Evolutionary conservation across 805 yeast species (phyloP).

Genomic region (Brettanomyces custersianus): DNA sequence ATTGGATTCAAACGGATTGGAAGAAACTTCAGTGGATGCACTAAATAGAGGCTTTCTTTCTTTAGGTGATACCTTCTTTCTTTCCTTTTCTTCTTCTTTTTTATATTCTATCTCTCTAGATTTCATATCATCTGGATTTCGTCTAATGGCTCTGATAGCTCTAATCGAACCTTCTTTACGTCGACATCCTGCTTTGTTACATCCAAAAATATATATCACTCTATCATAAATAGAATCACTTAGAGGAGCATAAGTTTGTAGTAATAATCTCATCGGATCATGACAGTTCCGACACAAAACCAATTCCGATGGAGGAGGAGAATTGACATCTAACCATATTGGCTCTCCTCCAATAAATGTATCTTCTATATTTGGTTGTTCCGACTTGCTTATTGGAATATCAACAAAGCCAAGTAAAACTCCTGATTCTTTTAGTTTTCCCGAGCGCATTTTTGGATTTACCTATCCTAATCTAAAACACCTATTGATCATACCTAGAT

Average conservation of each 20-base stretch:
- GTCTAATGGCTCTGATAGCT: constrained; percentile 67
- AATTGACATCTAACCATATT: constrained; percentile 55
- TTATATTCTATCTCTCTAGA: constrained; percentile 30
- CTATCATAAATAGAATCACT: constrained; percentile 70
- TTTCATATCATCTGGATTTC: constrained; percentile 43
- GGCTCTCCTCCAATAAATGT: constrained; percentile 79
- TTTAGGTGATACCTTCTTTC: constrained; percentile 33
- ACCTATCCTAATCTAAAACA: background rate
- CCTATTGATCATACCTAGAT: background rate
- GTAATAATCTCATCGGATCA: constrained; percentile 50
- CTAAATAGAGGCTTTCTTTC: constrained; percentile 24
- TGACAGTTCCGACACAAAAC: constrained; percentile 62
- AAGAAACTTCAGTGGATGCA: constrained; percentile 15
- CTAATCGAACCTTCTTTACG: constrained; percentile 62
- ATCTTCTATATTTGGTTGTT: constrained; percentile 44
- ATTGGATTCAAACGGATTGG: constrained; percentile 11
- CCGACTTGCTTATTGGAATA: constrained; percentile 42
- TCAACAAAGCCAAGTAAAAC: constrained; percentile 61
- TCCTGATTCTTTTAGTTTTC: constrained; percentile 14
- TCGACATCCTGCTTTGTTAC: constrained; percentile 56
- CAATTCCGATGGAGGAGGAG: constrained; percentile 45
- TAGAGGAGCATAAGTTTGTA: constrained; percentile 78
- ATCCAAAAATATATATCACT: constrained; percentile 70
- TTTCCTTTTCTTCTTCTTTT: constrained; percentile 33
- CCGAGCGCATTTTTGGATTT: background rate